Evolutionary conservation across 306 rosid genomes (phyloP).

Genomic region (Corylus americana): DNA sequence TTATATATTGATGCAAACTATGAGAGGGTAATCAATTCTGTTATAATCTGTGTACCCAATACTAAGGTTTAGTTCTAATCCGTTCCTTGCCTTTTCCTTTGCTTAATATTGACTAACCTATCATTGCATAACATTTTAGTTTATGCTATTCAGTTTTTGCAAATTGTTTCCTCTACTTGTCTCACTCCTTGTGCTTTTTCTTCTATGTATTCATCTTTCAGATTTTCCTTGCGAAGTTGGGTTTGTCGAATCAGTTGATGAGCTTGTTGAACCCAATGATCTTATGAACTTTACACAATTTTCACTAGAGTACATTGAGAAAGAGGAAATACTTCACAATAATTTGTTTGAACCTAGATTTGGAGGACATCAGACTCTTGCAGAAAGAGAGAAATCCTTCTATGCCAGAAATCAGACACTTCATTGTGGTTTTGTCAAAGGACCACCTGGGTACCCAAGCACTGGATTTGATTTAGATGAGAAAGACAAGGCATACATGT

Average conservation of each 20-base stretch:
- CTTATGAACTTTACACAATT: conserved; percentile 56
- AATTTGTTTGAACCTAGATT: conserved; percentile 59
- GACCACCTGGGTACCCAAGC: conserved; percentile 56
- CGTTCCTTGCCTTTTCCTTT: conserved; percentile 20
- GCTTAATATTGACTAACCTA: conserved; percentile 20
- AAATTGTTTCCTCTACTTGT: conserved; percentile 19
- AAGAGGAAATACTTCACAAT: conserved; percentile 43
- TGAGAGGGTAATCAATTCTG: background rate
- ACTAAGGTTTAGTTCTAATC: background rate
- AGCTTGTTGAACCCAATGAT: conserved; percentile 59
- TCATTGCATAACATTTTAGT: conserved; percentile 17
- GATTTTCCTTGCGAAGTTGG: conserved; percentile 80
- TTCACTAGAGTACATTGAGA: conserved; percentile 61
- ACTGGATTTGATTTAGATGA: conserved; percentile 78
- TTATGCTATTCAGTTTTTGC: conserved; percentile 11
- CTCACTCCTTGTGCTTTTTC: conserved; percentile 28
- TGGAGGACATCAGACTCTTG: conserved; percentile 83
- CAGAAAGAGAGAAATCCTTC: conserved; percentile 79
- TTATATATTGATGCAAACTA: background rate
- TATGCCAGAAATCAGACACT: conserved; percentile 65
- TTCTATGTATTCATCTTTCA: conserved; percentile 37
- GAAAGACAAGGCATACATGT: conserved; percentile 71
- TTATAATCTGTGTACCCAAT: background rate
- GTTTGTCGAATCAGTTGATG: conserved; percentile 57
- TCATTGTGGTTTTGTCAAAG: conserved; percentile 85